These are phyloP conservation scores for Xerocomellus dryophilus DNA, from an alignment of 768 basidiomycete genomes.

Conservation along the genomic window DNA sequence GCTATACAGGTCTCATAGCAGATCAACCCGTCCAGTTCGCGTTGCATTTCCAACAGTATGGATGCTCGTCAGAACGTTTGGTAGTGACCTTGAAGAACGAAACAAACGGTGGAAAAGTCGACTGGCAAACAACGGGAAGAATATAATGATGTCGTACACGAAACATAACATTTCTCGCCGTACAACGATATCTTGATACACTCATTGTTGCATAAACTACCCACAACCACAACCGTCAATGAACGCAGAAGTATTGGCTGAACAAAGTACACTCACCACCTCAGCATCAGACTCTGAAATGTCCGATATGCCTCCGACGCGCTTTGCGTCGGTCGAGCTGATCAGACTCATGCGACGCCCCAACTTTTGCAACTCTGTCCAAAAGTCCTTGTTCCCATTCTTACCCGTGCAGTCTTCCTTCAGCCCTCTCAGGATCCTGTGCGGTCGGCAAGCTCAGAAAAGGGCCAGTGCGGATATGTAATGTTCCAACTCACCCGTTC, in stretches of 20 bases:
- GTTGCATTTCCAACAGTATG: background rate
- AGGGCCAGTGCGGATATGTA: background rate
- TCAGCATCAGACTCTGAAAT: slow-evolving; percentile 54
- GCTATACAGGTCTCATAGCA: too few species aligned
- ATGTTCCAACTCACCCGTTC: slow-evolving; percentile 56
- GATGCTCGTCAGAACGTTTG: background rate
- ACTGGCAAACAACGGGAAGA: background rate
- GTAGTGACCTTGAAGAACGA: background rate
- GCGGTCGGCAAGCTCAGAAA: background rate
- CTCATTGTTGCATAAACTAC: slow-evolving; percentile 28
- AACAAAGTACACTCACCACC: slow-evolving; percentile 41
- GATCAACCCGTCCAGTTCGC: too few species aligned
- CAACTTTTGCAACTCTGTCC: slow-evolving; percentile 50
- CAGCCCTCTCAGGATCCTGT: slow-evolving; percentile 61
- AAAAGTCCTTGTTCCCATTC: slow-evolving; percentile 67
- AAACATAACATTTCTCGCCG: background rate
- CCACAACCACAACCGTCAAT: background rate
- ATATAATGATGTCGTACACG: background rate
- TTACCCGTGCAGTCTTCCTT: slow-evolving; percentile 51
- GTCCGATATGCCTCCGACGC: slow-evolving; percentile 53
- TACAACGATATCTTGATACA: background rate
- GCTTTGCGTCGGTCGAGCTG: slow-evolving; percentile 55
- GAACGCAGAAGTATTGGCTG: background rate
- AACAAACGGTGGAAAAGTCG: background rate
- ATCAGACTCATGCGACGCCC: slow-evolving; percentile 63